A percentile compares a stretch with the other conserved stretches of the same genome.
phyloP scores from a whole-genome alignment of 2,329 filamentous ascomycete species.

The Colletotrichum sp. region DNA sequence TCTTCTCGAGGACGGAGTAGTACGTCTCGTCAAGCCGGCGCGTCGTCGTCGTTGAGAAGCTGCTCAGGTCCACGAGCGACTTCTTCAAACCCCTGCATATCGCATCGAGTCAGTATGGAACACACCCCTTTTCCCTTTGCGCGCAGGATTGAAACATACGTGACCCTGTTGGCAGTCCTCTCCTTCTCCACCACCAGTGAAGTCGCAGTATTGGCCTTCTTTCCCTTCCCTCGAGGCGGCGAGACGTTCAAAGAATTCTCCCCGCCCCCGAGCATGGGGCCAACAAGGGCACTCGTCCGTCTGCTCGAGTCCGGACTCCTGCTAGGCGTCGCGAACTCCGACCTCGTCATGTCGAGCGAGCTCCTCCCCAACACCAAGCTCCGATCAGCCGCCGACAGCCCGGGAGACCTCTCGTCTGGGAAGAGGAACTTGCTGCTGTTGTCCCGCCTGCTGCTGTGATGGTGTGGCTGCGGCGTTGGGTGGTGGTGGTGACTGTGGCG shows the following conservation, averaged over 20 bases:
- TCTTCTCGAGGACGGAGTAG: conserved; percentile 74
- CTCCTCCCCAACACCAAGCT: conserved; percentile 28
- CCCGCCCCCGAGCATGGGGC: conserved; percentile 25
- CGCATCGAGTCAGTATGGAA: background rate
- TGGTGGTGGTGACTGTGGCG: conserved; percentile 42
- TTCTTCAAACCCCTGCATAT: conserved; percentile 53
- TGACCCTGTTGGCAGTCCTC: conserved; percentile 40
- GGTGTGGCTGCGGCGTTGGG: conserved; percentile 32
- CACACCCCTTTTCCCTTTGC: background rate
- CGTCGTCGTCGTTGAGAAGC: conserved; percentile 67
- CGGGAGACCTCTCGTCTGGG: conserved; percentile 30
- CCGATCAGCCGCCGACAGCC: conserved; percentile 23
- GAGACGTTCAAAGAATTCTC: background rate
- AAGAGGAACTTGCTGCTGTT: conserved; percentile 3
- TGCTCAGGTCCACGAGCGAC: conserved; percentile 58
- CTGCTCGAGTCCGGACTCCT: conserved; percentile 49
- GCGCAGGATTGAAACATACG: conserved; percentile 35
- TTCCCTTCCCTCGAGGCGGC: conserved; percentile 18
- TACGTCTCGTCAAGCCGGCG: conserved; percentile 76
- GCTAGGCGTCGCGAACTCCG: conserved; percentile 49
- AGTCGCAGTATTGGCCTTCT: conserved; percentile 38
- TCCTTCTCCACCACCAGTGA: conserved; percentile 46
- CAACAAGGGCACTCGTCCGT: conserved; percentile 42
- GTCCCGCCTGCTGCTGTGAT: conserved; percentile 20
- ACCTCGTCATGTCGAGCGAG: conserved; percentile 51